Evolutionary conservation across 768 basidiomycete genomes (phyloP).

Genomic region (Serendipita sp.): DNA sequence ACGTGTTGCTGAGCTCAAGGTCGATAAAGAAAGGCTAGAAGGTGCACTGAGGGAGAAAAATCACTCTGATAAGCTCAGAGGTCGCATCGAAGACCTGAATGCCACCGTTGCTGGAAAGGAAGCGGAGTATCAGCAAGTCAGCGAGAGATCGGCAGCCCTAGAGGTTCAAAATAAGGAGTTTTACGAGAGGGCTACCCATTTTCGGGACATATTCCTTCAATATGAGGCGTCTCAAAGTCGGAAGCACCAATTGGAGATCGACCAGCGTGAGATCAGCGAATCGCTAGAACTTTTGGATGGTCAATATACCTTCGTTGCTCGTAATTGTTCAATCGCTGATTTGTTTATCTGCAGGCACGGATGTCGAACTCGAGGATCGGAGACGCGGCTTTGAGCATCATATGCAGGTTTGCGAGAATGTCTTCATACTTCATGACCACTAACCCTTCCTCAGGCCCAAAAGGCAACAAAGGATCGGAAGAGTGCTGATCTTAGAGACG

Average conservation of each 20-base stretch:
- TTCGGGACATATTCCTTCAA: conserved; percentile 66
- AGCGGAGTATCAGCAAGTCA: conserved; percentile 53
- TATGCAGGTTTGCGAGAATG: not conserved
- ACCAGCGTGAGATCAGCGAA: conserved; percentile 43
- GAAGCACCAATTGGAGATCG: conserved; percentile 41
- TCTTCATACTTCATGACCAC: not conserved
- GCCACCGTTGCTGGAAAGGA: conserved; percentile 51
- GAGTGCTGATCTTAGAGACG: conserved; percentile 10
- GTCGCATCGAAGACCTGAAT: conserved; percentile 44
- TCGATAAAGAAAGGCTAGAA: conserved; percentile 75
- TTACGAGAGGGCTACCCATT: conserved; percentile 67
- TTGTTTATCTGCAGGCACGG: conserved; percentile 32
- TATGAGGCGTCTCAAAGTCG: conserved; percentile 45
- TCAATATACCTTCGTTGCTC: conserved; percentile 13
- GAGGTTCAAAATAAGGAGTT: conserved; percentile 56
- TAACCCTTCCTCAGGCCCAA: not conserved
- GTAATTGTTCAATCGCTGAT: not conserved
- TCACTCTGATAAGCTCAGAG: conserved; percentile 69
- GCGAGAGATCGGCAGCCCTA: conserved; percentile 44
- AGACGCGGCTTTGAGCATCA: conserved; percentile 18
- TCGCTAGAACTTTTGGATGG: conserved; percentile 54
- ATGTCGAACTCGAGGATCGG: conserved; percentile 42
- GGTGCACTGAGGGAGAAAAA: conserved; percentile 66
- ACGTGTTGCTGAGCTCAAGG: conserved; percentile 74
- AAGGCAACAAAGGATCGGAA: not conserved